phyloP scores from a whole-genome alignment of 345 rosid species.

The Brassica incana region DNA sequence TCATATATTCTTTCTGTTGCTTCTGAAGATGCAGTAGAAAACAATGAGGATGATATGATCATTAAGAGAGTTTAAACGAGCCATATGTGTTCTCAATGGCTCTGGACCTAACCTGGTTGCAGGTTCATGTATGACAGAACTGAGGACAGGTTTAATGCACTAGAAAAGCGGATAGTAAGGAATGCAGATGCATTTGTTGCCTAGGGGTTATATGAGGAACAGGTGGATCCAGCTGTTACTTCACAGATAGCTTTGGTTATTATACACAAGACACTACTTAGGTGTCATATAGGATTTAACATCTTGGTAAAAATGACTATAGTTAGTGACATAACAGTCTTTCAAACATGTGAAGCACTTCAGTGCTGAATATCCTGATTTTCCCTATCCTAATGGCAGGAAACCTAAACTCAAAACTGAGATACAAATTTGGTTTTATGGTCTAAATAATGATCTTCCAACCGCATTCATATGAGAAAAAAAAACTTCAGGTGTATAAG shows the following conservation, averaged over 20 bases:
- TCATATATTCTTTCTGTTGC: constrained; percentile 61
- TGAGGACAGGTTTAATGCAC: constrained; percentile 81
- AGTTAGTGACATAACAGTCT: too few species aligned
- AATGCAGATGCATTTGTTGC: constrained; percentile 55
- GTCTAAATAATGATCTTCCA: too few species aligned
- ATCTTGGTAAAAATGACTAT: too few species aligned
- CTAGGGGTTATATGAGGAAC: constrained; percentile 73
- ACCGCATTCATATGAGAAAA: too few species aligned
- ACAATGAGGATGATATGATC: constrained; percentile 45
- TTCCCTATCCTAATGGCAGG: too few species aligned
- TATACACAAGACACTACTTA: background rate
- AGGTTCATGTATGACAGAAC: constrained; percentile 83
- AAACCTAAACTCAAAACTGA: too few species aligned
- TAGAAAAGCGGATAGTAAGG: constrained; percentile 65
- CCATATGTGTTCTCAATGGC: constrained; percentile 57
- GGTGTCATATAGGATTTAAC: background rate
- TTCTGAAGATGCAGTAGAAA: constrained; percentile 61
- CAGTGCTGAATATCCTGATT: too few species aligned
- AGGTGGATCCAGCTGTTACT: constrained; percentile 77
- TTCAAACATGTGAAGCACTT: too few species aligned
- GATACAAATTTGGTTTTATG: too few species aligned
- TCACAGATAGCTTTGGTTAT: constrained; percentile 62
- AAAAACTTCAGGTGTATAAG: background rate
- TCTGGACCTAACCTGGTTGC: constrained; percentile 74
- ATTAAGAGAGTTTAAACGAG: constrained; percentile 66